Conservation (phyloP, 805 yeast genomes). For the Spathaspora boniae region DNA sequence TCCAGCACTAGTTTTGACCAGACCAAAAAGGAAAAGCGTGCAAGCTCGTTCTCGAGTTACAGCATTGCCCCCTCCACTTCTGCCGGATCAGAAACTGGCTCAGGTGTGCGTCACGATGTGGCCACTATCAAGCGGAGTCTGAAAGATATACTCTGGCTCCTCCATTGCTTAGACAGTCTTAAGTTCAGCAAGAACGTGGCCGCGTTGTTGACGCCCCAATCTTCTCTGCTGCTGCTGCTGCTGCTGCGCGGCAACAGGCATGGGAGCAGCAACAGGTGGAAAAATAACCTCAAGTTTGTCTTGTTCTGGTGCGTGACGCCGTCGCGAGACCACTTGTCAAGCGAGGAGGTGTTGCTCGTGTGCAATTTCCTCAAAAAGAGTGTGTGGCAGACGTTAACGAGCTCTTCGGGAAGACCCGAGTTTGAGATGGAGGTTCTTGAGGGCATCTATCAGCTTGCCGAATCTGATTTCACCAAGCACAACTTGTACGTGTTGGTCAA, state of each 20-base stretch:
- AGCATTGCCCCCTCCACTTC: not conserved
- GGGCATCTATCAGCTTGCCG: conserved; percentile 30
- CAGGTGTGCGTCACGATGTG: too few species aligned
- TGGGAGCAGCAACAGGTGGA: conserved; percentile 25
- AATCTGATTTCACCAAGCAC: conserved; percentile 17
- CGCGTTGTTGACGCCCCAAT: conserved; percentile 21
- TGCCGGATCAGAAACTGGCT: not conserved
- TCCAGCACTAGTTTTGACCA: conserved; percentile 5
- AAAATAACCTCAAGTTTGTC: conserved; percentile 28
- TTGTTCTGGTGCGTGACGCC: conserved; percentile 41
- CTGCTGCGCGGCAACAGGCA: not conserved
- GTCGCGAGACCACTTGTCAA: conserved; percentile 30
- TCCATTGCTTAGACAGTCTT: conserved; percentile 34
- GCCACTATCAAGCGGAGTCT: conserved; percentile 18
- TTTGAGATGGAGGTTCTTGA: conserved; percentile 42
- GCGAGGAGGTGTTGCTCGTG: conserved; percentile 32
- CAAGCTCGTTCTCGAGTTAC: not conserved
- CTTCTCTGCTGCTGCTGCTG: too few species aligned
- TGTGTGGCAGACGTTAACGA: conserved; percentile 22
- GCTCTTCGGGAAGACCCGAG: conserved; percentile 37
- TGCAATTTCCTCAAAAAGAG: conserved; percentile 45
- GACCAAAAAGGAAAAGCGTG: not conserved
- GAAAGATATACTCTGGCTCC: conserved; percentile 30
- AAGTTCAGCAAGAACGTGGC: conserved; percentile 29
- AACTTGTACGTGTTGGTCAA: conserved; percentile 46